Conservation (phyloP, 495 filamentous ascomycete genomes). For the Copromyces sp. region DNA sequence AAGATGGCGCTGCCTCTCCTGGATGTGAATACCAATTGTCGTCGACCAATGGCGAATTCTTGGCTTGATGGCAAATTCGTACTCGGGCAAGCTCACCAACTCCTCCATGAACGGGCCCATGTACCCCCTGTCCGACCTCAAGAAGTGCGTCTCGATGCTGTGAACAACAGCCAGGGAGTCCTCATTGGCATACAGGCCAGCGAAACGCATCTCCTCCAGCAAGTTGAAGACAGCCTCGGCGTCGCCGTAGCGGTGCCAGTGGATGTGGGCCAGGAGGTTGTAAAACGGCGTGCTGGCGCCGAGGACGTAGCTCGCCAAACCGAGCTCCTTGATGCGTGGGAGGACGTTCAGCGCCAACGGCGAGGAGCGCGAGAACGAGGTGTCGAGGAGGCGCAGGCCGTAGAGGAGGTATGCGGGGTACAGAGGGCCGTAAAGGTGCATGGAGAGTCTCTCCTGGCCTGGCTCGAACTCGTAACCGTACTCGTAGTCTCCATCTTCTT, state of each 20-base stretch:
- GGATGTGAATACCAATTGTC: conserved; percentile 9
- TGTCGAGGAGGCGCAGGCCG: conserved; percentile 54
- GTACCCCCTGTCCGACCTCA: conserved; percentile 7
- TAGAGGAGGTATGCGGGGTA: conserved; percentile 57
- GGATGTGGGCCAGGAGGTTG: conserved; percentile 56
- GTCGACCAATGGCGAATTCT: conserved; percentile 15
- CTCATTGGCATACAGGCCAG: conserved; percentile 51
- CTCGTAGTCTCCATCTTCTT: conserved; percentile 4
- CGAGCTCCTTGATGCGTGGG: conserved; percentile 59
- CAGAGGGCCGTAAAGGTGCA: conserved; percentile 51
- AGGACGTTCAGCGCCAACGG: conserved; percentile 52
- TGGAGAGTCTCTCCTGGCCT: conserved; percentile 22
- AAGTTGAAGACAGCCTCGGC: conserved; percentile 49
- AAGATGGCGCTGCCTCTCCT: conserved; percentile 10
- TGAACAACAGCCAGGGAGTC: conserved; percentile 45
- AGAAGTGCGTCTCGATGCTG: conserved; percentile 11
- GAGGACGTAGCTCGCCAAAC: conserved; percentile 58
- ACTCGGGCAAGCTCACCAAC: conserved; percentile 30
- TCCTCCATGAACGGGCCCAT: conserved; percentile 23
- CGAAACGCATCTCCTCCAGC: conserved; percentile 67
- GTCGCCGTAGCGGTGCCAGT: conserved; percentile 55
- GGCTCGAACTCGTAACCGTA: background rate
- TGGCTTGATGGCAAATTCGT: conserved; percentile 14
- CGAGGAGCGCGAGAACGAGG: conserved; percentile 47
- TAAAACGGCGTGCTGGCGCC: conserved; percentile 65